These are phyloP conservation scores for Dissoconium aciculare DNA, from an alignment of 2,329 filamentous ascomycete genomes.

Conservation along the genomic window DNA sequence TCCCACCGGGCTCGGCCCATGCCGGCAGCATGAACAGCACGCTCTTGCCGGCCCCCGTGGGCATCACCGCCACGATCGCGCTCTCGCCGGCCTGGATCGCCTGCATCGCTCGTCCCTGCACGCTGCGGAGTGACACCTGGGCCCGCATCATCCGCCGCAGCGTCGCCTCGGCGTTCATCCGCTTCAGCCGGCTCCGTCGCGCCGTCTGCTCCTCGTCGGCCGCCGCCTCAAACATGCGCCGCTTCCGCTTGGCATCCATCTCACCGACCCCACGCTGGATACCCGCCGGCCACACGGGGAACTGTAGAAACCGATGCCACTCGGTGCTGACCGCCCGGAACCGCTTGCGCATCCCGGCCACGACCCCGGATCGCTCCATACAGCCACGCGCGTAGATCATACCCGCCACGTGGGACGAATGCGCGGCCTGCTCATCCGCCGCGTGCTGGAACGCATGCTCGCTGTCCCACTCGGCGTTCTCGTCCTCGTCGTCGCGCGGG, in stretches of 20 bases:
- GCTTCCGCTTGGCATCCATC: conserved; percentile 4
- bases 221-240: conserved; percentile 2
- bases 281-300: conserved; percentile 3
- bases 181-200: conserved; percentile 2
- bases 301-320: conserved; percentile 5
- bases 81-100: conserved; percentile 4
- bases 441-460: too few species aligned
- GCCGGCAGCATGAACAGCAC: conserved; percentile 19
- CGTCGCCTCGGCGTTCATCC: conserved; percentile 2
- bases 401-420: conserved; percentile 4
- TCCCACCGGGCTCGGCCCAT: conserved; percentile 4
- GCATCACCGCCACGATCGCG: conserved; percentile 12
- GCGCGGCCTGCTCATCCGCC: conserved; percentile 5
- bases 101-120: conserved; percentile 3
- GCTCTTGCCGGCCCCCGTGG: conserved; percentile 17
- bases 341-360: conserved; percentile 1
- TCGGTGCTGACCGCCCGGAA: conserved; percentile 5
- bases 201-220: conserved; percentile 2
- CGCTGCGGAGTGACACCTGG: conserved; percentile 5
- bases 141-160: conserved; percentile 4
- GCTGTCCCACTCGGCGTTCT: conserved; percentile 1
- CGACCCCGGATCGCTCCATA: conserved; percentile 3
- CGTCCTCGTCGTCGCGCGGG: conserved; percentile 4
- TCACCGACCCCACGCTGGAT: conserved; percentile 1
- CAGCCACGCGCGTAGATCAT: conserved; percentile 4